A percentile compares a stretch with the other conserved stretches of the same genome.
These are phyloP conservation scores for Talaromyces sp. DNA, from an alignment of 2,329 filamentous ascomycete species.

Conservation along the genomic window DNA sequence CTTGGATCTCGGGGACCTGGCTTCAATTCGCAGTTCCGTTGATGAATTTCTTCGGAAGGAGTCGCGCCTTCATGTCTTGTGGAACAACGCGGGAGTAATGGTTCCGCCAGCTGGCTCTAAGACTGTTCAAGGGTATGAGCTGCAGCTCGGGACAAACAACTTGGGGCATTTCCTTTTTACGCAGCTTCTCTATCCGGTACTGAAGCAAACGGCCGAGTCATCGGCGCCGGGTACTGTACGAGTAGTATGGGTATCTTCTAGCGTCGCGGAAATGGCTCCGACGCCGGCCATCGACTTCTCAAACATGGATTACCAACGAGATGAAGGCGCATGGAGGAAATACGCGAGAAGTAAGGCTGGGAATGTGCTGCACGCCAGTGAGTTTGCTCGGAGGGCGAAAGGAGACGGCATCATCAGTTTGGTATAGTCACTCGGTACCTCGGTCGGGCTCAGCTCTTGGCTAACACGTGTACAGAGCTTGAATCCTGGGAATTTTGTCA, in stretches of 20 bases:
- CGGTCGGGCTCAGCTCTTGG: too few species aligned
- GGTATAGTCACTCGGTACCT: too few species aligned
- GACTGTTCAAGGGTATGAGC: constrained; percentile 26
- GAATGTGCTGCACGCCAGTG: too few species aligned
- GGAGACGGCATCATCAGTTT: too few species aligned
- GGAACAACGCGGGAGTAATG: constrained; percentile 38
- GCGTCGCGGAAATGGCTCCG: not conserved
- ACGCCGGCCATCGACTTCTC: not conserved
- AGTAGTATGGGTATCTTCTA: constrained; percentile 24
- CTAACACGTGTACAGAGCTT: too few species aligned
- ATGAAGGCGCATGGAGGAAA: not conserved
- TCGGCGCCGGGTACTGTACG: too few species aligned
- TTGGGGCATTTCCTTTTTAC: constrained; percentile 38
- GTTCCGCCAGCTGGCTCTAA: constrained; percentile 28
- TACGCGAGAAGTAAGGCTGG: too few species aligned
- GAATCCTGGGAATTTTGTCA: too few species aligned
- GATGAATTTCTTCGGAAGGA: constrained; percentile 31
- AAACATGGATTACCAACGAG: not conserved
- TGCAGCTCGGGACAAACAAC: constrained; percentile 36
- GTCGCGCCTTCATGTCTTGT: constrained; percentile 34
- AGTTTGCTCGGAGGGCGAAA: too few species aligned
- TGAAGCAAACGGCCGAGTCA: too few species aligned
- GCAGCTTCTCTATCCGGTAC: constrained; percentile 30
- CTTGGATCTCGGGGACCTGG: constrained; percentile 39
- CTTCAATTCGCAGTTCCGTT: constrained; percentile 14